Evolutionary conservation across 1,284 basidiomycete species (phyloP).

Genomic region (Trametes hirsuta): DNA sequence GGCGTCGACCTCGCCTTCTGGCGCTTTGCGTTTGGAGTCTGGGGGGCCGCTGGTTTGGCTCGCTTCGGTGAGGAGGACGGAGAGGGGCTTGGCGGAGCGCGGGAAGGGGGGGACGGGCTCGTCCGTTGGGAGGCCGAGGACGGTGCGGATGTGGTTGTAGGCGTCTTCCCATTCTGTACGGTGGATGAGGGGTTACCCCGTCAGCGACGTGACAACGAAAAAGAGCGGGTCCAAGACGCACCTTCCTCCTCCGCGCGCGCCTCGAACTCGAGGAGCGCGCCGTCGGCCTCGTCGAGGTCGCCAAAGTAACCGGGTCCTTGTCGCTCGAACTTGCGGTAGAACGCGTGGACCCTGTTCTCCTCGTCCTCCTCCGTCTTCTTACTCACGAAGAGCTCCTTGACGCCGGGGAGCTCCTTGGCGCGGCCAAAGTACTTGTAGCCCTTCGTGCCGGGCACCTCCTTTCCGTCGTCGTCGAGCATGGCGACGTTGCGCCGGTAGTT

Average conservation of each 20-base stretch:
- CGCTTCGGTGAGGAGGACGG: slow-evolving; percentile 29
- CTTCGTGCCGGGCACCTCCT: slow-evolving; percentile 95
- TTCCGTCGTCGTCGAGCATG: slow-evolving; percentile 93
- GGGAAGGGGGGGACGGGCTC: slow-evolving; percentile 57
- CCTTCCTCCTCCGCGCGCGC: slow-evolving; percentile 74
- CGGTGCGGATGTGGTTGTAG: slow-evolving; percentile 56
- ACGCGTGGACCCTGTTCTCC: slow-evolving; percentile 76
- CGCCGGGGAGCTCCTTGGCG: slow-evolving; percentile 95
- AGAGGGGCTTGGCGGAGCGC: slow-evolving; percentile 39
- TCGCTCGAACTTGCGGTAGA: slow-evolving; percentile 89
- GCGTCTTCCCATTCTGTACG: slow-evolving; percentile 74
- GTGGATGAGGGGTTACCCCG: not conserved
- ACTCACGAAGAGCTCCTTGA: slow-evolving; percentile 90
- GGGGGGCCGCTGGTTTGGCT: slow-evolving; percentile 20
- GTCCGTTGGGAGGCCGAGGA: slow-evolving; percentile 57
- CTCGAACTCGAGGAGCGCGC: slow-evolving; percentile 73
- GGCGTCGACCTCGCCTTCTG: slow-evolving; percentile 39
- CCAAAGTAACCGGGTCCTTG: slow-evolving; percentile 92
- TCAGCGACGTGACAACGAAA: not conserved
- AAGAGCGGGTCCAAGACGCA: slow-evolving; percentile 38
- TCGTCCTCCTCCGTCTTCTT: slow-evolving; percentile 84
- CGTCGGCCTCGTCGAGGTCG: slow-evolving; percentile 86
- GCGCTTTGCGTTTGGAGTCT: slow-evolving; percentile 56
- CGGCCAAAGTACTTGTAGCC: slow-evolving; percentile 99
- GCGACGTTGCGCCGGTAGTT: slow-evolving; percentile 92